Conservation (phyloP, 2,329 filamentous ascomycete species). For the Botrytis squamosa region DNA sequence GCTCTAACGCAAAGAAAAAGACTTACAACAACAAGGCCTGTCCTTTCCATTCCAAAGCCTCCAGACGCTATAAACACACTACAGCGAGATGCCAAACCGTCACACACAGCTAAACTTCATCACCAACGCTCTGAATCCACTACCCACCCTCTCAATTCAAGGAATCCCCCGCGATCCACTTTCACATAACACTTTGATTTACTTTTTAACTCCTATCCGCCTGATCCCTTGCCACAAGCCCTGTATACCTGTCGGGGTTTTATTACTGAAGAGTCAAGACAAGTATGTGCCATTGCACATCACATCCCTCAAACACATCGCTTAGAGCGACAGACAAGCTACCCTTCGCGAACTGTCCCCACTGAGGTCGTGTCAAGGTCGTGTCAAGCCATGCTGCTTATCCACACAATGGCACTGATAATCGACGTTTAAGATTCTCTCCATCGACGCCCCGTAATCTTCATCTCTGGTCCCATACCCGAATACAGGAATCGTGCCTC, state of each 20-base stretch:
- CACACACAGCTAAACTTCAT: constrained; percentile 2
- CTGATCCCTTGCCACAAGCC: background rate
- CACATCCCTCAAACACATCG: background rate
- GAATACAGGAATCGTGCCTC: background rate
- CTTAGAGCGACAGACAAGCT: background rate
- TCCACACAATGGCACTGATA: background rate
- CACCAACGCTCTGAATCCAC: constrained; percentile 5
- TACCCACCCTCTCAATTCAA: constrained; percentile 6
- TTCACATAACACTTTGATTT: background rate
- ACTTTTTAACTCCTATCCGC: background rate
- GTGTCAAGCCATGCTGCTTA: background rate
- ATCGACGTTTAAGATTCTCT: background rate
- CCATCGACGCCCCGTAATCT: constrained; percentile 12
- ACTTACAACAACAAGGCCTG: background rate
- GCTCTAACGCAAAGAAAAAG: background rate
- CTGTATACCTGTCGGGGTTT: background rate
- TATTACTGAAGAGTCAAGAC: background rate
- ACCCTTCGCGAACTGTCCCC: background rate
- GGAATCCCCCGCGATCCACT: constrained; percentile 4
- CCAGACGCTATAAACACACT: constrained; percentile 1
- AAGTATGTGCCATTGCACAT: constrained; percentile 1
- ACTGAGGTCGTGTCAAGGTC: constrained; percentile 1
- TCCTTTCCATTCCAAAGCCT: background rate
- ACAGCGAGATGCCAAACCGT: background rate
- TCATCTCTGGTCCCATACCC: background rate